Base-by-base conservation (phyloP, 2,329 filamentous ascomycete genomes). In the Talaromyces atroroseus region DNA sequence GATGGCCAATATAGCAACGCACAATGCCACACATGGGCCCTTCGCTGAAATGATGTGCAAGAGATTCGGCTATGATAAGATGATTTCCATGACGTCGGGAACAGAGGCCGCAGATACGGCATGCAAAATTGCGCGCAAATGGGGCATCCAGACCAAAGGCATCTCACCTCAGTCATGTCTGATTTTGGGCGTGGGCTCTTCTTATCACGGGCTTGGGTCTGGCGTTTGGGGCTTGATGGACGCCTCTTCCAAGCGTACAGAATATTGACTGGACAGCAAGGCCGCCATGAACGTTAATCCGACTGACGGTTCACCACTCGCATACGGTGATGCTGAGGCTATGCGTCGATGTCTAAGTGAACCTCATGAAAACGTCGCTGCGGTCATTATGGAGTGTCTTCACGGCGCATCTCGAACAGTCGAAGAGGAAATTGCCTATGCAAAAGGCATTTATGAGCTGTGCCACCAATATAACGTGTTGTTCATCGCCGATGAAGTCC, bases 41-140 rank as follows among this genome's bases (percentile, higher is more conserved):
- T 49, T 49, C 11, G 48, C 48, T 16, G 18, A 49, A 18, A 49
- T 49, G 48, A 49, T 49, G 48, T 49, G 48, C n/a, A 26, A 38
- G 12, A 18, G 32, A 21, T 49, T 49, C 10, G 48, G 48, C 2
- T 49, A 49, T 26, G 48, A 49, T n/a, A 49, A 49, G 48, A 49
- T 49, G n/a, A 34, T 38, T 16, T 20, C 16, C 48, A 21, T 38
- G n/a, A 23, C 20, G 14, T 36, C 48, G 6, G 48, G 48, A 21
- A 36, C 48, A 38, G 48, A 49, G 26, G 48, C 48, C 7, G 48
- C n/a, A 23, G 48, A 49, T 21, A 36, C 48, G 5, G 48, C 48
- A 20, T 34, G 26, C 29, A 49, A 49, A 14, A 49, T 49, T 49
- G 48, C 48, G 7, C 48, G 48, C 3, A 49, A 49, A 49, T 49